These are phyloP conservation scores for Colletotrichum musae DNA, from an alignment of 2,329 filamentous ascomycete genomes.

Conservation along the genomic window DNA sequence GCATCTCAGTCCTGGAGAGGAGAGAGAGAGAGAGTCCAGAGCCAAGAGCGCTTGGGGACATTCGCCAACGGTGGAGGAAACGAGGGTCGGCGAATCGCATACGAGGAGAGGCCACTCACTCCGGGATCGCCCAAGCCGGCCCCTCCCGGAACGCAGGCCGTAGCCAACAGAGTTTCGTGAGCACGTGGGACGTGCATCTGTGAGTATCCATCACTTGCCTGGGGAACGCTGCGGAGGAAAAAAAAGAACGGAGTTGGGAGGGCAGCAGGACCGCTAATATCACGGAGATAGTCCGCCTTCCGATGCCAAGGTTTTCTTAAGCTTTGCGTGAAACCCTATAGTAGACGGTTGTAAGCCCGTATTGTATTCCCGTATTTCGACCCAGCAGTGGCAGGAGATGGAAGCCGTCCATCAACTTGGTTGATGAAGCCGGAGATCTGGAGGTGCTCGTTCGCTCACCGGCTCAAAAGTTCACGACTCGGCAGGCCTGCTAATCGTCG, in stretches of 20 bases:
- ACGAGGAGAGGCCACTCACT: neutral
- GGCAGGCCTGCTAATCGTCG: too few relatives aligned
- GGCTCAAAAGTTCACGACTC: too few relatives aligned
- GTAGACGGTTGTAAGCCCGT: neutral
- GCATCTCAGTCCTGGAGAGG: neutral
- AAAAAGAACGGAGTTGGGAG: neutral
- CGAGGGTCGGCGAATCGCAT: neutral
- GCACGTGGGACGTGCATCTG: slow-evolving; percentile 29
- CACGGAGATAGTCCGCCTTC: neutral
- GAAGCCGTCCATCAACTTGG: neutral
- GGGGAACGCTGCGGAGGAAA: neutral
- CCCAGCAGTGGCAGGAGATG: neutral
- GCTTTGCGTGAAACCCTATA: slow-evolving; percentile 16
- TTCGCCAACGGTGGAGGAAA: neutral
- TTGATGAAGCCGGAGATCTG: neutral
- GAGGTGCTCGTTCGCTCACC: too few relatives aligned
- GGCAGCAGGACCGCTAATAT: neutral
- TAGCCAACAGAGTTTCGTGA: slow-evolving; percentile 20
- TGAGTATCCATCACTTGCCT: neutral
- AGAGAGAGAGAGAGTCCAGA: neutral
- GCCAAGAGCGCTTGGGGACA: slow-evolving; percentile 9
- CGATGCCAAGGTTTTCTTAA: slow-evolving; percentile 1
- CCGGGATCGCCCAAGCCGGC: slow-evolving; percentile 27
- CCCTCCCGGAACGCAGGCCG: slow-evolving; percentile 9
- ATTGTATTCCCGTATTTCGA: neutral